Evolutionary conservation across 148 eudicot species (phyloP).

Genomic region (Gaultheria prostrata): DNA sequence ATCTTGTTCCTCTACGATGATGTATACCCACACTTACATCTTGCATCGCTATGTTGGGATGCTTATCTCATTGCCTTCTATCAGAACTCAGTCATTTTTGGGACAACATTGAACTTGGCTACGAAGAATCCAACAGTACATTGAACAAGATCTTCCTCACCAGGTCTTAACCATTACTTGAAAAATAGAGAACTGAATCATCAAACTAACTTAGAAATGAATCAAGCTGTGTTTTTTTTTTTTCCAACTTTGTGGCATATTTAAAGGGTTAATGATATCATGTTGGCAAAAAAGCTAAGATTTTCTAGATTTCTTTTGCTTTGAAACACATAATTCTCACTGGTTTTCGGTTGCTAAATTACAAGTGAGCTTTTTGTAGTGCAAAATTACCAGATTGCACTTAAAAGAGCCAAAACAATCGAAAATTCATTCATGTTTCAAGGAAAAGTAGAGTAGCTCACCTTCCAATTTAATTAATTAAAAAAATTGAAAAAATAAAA

Average conservation of each 20-base stretch:
- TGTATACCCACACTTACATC: neutral
- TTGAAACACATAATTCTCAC: too few relatives aligned
- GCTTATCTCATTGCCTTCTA: neutral
- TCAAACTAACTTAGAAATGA: neutral
- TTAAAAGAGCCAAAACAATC: too few relatives aligned
- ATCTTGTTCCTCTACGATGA: neutral
- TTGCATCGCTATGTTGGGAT: neutral
- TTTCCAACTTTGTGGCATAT: too few relatives aligned
- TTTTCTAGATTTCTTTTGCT: too few relatives aligned
- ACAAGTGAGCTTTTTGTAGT: too few relatives aligned
- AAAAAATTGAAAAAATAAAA: too few relatives aligned
- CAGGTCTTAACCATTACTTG: slow-evolving; percentile 82
- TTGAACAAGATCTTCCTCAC: slow-evolving; percentile 87
- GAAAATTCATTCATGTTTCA: too few relatives aligned
- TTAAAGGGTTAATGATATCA: neutral
- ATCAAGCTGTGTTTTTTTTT: neutral
- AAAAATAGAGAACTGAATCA: slow-evolving; percentile 5
- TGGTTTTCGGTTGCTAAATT: too few relatives aligned
- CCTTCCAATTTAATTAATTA: too few relatives aligned
- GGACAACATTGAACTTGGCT: slow-evolving; percentile 80
- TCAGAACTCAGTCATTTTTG: slow-evolving; percentile 37
- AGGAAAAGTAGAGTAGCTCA: too few relatives aligned
- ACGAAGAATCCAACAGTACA: slow-evolving; percentile 92
- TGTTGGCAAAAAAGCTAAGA: neutral
- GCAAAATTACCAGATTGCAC: too few relatives aligned